Conservation (phyloP, 148 eudicot genomes). For the Vaccinium myrtillus region DNA sequence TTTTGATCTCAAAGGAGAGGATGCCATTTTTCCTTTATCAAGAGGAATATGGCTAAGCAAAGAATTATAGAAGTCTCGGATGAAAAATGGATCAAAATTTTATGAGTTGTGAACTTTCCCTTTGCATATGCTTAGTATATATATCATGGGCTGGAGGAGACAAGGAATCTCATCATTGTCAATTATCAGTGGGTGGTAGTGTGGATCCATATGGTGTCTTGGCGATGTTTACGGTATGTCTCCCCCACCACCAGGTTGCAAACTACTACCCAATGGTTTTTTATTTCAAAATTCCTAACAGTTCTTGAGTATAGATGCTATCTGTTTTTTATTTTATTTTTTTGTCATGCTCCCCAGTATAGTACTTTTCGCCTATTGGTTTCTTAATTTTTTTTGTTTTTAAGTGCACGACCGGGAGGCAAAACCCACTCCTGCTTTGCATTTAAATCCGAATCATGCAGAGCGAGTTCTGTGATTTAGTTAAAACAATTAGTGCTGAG, state of each 20-base stretch:
- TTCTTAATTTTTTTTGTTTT: no score
- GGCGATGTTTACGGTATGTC: neutral
- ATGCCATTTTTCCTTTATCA: slow-evolving; percentile 12
- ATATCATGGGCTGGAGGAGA: neutral
- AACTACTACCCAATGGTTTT: neutral
- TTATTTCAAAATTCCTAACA: neutral
- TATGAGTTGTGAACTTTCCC: neutral
- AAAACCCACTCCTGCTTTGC: neutral
- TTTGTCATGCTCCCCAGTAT: no score
- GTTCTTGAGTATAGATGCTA: no score
- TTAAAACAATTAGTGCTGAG: neutral
- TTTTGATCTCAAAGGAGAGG: slow-evolving; percentile 25
- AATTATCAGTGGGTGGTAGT: neutral
- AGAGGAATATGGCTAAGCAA: neutral
- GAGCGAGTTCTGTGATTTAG: neutral
- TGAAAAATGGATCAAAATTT: neutral
- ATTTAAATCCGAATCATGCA: no score
- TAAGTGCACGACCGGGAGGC: neutral
- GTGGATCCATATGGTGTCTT: neutral
- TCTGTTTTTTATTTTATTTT: no score
- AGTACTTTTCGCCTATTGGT: no score
- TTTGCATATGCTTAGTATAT: neutral
- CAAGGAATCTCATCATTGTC: slow-evolving; percentile 10
- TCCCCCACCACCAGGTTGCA: neutral
- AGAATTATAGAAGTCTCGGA: neutral